Base-by-base conservation (phyloP, 768 basidiomycete genomes). In the Gautieria morchelliformis region DNA sequence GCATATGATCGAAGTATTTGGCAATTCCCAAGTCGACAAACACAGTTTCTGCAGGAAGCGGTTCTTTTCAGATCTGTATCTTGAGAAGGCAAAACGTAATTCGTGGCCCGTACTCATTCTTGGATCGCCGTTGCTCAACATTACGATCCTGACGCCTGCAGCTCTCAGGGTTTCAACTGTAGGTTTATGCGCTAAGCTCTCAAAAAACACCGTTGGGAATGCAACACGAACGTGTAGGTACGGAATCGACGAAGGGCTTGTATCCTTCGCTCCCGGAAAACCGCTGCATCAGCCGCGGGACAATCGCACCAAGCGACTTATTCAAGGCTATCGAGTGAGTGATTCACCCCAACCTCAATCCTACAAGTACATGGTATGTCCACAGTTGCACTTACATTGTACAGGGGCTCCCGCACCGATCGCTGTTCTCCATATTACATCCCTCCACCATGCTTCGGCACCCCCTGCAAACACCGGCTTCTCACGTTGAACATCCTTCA, bases 261-360 rank as follows among this genome's bases (percentile, higher is more conserved):
- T 91, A 91, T 1, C 86, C 89, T 67, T 87, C 77, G 59, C 71
- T 74, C 20, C 84, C 83, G 65, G 84, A 82, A 67, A 92, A 92
- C 30, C 81, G 75, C 39, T 70, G 64, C 72, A 91, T 75, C n/a
- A 91, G 77, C 15, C 59, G 68, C 7, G 78, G 70, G 14, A 85
- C 81, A 47, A 92, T 86, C 50, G 71, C 59, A n/a, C 70, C 62
- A 33, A 90, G 67, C 54, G 77, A 75, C 7, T 60, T 64, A 57
- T 82, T 75, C 11, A 91, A 76, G 19, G 67, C 87, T 89, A 59
- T 49, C 55, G 11, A 35, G 24, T 45, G 27, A 11, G 42, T 20
- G 56, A 19, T 33, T 33, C 17, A 53, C 15, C 42, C 22, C 15
- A 35, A 19, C 15, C 24, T 32, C 45, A 27, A 37, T 15, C 10